Base-by-base conservation (phyloP, 1,284 basidiomycete species). In the Ceraceosorus bombacis region DNA sequence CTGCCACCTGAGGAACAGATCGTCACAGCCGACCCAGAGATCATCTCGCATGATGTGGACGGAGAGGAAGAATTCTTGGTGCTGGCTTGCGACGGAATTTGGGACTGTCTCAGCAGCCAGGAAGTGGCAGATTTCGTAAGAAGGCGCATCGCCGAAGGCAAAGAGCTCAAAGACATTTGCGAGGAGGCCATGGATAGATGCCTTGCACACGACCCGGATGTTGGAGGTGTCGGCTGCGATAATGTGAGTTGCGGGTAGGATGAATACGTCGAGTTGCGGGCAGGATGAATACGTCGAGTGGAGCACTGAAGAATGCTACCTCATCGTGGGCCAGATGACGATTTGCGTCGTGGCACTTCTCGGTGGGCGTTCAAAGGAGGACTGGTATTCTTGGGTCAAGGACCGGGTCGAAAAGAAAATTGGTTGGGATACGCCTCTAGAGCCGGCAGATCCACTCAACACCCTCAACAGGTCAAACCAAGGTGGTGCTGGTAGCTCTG, bases 41-140 rank as follows among this genome's bases (percentile, higher is more conserved):
- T 99, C 67, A 87, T 85, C 40, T 81, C 83, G 53, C 93, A 96
- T 80, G 81, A 87, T 60, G 81, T 89, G 40, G 85, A 87, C 1
- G 84, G 84, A 8, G 92, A 98, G 64, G 95, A 99, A 74, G 95
- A 99, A 79, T 98, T 98, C 78, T 78, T 99, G 43, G 85, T 99
- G 7, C 78, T 99, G 43, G 95, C 95, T 9, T 98, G 95, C 79
- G 95, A 99, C 79, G 93, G 93, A 68, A 99, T 98, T 74, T 99
- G 95, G 95, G 95, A 99, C 78, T 97, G 94, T 76, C 80, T 98
- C 49, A 85, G 84, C 36, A 96, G 90, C 40, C 95, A 98, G 72
- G 88, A 96, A 77, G 91, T 89, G 38, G 83, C 96, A 62, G 89
- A 98, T 80, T 87, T 90, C 68, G 84, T 95, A 40, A 86, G 95